Percentiles rank a stretch among this genome's conserved stretches.
These are phyloP conservation scores for Plasmodium knowlesi DNA, from an alignment of 169 alveolate genomes.

Conservation along the genomic window DNA sequence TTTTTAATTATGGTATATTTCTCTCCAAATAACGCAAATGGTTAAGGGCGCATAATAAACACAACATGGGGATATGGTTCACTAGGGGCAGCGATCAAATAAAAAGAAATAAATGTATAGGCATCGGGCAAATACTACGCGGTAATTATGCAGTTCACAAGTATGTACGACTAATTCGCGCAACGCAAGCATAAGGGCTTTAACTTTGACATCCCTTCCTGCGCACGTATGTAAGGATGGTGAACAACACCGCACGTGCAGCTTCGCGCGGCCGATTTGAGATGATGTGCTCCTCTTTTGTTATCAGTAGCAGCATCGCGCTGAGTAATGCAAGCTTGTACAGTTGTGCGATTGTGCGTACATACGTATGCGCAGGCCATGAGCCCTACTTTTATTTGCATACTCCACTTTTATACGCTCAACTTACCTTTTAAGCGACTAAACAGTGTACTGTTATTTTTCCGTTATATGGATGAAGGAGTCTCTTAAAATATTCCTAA, in stretches of 20 bases:
- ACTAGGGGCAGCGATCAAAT: background rate
- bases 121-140: background rate
- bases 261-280: background rate
- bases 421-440: constrained; percentile 16
- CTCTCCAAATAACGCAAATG: background rate
- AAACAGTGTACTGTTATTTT: background rate
- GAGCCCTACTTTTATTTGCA: background rate
- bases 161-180: background rate
- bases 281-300: background rate
- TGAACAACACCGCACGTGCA: background rate
- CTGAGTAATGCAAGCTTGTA: background rate
- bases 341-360: background rate
- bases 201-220: background rate
- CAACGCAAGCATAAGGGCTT: background rate
- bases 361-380: background rate
- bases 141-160: background rate
- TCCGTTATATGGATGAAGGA: constrained; percentile 3
- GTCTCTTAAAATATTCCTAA: constrained; percentile 5
- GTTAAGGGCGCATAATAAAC: background rate
- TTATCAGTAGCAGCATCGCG: background rate
- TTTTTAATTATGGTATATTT: background rate
- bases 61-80: background rate
- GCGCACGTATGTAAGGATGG: background rate
- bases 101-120: background rate
- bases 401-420: background rate